Base-by-base conservation (phyloP, 2,329 filamentous ascomycete genomes). In the Pseudogymnoascus sp. region DNA sequence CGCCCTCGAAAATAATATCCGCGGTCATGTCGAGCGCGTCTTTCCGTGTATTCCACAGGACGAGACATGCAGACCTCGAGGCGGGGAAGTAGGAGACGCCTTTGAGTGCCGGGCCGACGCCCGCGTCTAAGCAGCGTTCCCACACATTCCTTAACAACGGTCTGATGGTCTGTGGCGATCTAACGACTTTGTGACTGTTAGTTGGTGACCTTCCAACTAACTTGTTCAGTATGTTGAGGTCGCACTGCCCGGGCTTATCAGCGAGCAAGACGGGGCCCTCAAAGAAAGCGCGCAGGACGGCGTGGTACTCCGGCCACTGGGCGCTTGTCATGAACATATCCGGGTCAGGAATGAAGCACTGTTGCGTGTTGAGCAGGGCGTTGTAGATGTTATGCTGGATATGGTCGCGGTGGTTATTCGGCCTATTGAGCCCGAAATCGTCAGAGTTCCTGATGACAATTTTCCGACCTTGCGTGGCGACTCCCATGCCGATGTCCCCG, bases 251-350 rank as follows among this genome's bases (percentile, higher is more conserved):
- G 40, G 62, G 62, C 36, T 47, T 61, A 36, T 64, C 62, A 16
- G 62, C 54, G 34, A 64, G 62, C 54, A 64, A 61, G 40, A 64
- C 29, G n/a, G 62, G 62, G 37, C 62, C 62, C 21, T 60, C 51
- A 23, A 64, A 64, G 51, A 61, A 64, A 16, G 62, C 51, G 29
- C 62, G 62, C 36, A 64, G 31, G 26, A 64, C 62, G 34, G 34
- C 62, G n/a, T 64, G 62, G 51, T 64, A 64, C 12, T 61, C 62
- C 8, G 62, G 62, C 62, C 62, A 64, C 36, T 64, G 34, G 37
- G 54, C 62, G 31, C 62, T 37, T 31, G 62, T 64, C 62, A 64
- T 61, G 45, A 61, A 64, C 51, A 64, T 64, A 51, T 64, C 62
- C 18, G 62, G 21, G 61, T 64, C 62, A 16, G 54, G 51, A 51